phyloP scores from a whole-genome alignment of 192 early-diverging fungal species.

The Entomortierella chlamydospora region DNA sequence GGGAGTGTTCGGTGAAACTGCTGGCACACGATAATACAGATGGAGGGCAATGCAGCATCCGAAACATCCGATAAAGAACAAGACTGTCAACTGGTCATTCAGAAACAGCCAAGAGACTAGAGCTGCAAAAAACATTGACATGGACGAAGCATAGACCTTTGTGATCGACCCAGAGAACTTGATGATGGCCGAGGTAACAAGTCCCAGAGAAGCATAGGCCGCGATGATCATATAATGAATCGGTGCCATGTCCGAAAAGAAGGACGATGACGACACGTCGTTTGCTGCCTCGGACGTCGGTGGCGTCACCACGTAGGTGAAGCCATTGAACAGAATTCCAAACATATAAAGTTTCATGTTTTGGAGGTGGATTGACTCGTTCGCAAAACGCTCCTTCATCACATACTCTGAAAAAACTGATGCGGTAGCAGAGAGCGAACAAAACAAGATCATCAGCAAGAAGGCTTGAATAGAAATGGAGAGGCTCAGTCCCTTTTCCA shows the following conservation, averaged over 20 bases:
- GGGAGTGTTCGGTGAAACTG: neutral
- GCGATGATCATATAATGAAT: slow-evolving; percentile 49
- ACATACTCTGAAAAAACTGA: slow-evolving; percentile 57
- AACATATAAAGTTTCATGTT: slow-evolving; percentile 58
- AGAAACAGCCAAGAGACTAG: slow-evolving; percentile 44
- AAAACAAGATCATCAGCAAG: slow-evolving; percentile 49
- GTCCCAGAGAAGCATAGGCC: slow-evolving; percentile 41
- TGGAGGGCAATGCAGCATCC: slow-evolving; percentile 50
- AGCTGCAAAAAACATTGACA: slow-evolving; percentile 57
- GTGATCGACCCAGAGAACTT: slow-evolving; percentile 56
- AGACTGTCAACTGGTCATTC: slow-evolving; percentile 34
- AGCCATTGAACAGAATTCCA: slow-evolving; percentile 54
- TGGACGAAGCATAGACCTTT: slow-evolving; percentile 52
- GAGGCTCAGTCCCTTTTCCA: slow-evolving; percentile 28
- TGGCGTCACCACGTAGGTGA: slow-evolving; percentile 37
- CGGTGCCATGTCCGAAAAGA: slow-evolving; percentile 39
- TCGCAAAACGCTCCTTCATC: slow-evolving; percentile 52
- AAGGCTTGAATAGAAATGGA: slow-evolving; percentile 45
- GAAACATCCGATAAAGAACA: slow-evolving; percentile 55
- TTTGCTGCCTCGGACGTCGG: neutral
- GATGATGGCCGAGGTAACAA: slow-evolving; percentile 56
- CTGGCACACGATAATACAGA: slow-evolving; percentile 45
- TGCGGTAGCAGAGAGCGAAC: slow-evolving; percentile 45
- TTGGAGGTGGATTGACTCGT: slow-evolving; percentile 54
- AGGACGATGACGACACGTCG: neutral